phyloP scores from a whole-genome alignment of 2,329 filamentous ascomycete species.

The Helicocarpus griseus region DNA sequence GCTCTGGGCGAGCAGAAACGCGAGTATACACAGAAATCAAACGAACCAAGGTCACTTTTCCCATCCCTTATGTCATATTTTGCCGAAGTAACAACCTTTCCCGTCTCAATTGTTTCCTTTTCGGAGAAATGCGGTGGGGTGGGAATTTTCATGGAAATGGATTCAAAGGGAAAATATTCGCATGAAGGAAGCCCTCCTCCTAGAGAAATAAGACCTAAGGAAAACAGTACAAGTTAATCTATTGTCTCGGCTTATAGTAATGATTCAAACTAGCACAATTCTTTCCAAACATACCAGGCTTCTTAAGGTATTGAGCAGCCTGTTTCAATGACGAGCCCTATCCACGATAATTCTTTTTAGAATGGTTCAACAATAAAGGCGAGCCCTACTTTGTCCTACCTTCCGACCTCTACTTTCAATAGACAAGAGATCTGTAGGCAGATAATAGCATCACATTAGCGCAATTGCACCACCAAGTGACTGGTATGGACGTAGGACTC shows the following conservation, averaged over 20 bases:
- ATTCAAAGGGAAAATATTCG: conserved; percentile 85
- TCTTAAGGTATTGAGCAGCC: conserved; percentile 69
- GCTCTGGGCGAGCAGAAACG: not conserved
- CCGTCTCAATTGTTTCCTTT: conserved; percentile 51
- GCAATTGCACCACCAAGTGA: not conserved
- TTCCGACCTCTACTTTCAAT: conserved; percentile 48
- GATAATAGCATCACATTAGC: conserved; percentile 4
- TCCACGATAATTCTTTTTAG: not conserved
- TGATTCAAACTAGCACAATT: not conserved
- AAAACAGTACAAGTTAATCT: not conserved
- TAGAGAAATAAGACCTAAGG: conserved; percentile 67
- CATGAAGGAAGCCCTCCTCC: conserved; percentile 84
- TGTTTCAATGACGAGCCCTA: conserved; percentile 68
- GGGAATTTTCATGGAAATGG: conserved; percentile 65
- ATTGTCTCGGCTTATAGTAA: conserved; percentile 2
- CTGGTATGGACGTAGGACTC: conserved; percentile 31
- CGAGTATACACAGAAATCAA: not conserved
- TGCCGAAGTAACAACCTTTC: conserved; percentile 55
- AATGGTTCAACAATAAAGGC: not conserved
- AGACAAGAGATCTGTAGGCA: conserved; percentile 44
- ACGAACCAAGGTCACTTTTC: conserved; percentile 43
- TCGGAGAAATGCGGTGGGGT: conserved; percentile 60
- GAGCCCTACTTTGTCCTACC: conserved; percentile 16
- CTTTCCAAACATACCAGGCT: conserved; percentile 43
- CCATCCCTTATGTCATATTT: conserved; percentile 72